Conservation (phyloP, 2,329 filamentous ascomycete genomes). For the Fusarium sp. region DNA sequence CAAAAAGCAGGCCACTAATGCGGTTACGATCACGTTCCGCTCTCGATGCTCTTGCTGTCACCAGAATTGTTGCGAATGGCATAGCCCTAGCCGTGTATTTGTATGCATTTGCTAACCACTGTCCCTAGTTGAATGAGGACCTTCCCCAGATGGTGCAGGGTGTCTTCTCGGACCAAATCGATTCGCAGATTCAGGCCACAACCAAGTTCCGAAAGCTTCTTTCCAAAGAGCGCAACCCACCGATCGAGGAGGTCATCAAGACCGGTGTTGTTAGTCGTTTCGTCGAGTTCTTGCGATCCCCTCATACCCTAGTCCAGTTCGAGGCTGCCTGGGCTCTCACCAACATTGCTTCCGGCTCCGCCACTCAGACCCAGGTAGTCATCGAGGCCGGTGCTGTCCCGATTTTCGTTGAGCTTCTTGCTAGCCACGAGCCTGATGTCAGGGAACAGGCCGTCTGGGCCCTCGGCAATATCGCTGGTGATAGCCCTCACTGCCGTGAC, state of each 20-base stretch:
- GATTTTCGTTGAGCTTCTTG: constrained; percentile 96
- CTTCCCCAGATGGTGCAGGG: constrained; percentile 98
- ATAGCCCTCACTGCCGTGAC: constrained; percentile 96
- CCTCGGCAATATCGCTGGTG: constrained; percentile 97
- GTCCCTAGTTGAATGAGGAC: constrained; percentile 88
- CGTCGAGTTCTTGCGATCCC: constrained; percentile 97
- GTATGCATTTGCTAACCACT: constrained; percentile 34
- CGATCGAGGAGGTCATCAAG: constrained; percentile 99
- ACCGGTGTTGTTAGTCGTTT: constrained; percentile 97
- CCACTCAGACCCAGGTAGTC: constrained; percentile 97
- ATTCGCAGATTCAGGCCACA: constrained; percentile 95
- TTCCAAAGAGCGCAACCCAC: constrained; percentile 98
- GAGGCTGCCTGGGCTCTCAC: constrained; percentile 99
- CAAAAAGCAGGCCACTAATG: constrained; percentile 16
- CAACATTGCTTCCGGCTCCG: constrained; percentile 98
- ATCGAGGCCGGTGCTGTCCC: constrained; percentile 98
- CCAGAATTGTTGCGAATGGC: constrained; percentile 2
- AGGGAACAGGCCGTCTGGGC: constrained; percentile 99
- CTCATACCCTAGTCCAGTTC: constrained; percentile 98
- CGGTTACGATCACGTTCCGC: constrained; percentile 20
- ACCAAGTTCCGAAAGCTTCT: constrained; percentile 99
- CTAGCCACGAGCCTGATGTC: constrained; percentile 96
- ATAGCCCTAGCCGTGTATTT: constrained; percentile 2
- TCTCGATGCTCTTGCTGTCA: constrained; percentile 15
- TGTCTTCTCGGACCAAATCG: constrained; percentile 99